phyloP scores from a whole-genome alignment of 495 filamentous ascomycete species.

The Opeltia flavorubescens region DNA sequence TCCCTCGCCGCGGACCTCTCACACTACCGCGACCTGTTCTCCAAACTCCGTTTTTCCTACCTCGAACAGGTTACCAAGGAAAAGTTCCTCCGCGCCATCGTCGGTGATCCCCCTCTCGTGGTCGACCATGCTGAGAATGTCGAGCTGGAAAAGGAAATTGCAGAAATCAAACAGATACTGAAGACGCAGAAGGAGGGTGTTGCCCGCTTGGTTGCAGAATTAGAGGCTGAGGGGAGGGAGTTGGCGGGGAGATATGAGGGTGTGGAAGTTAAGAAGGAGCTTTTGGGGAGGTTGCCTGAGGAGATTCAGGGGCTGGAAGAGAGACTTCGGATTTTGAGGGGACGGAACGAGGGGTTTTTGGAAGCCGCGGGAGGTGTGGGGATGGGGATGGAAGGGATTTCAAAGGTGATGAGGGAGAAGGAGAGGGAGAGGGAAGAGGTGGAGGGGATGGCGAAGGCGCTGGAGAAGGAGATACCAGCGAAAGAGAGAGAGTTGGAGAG shows the following conservation, averaged over 20 bases:
- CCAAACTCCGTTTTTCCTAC: constrained; percentile 89
- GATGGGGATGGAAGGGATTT: constrained; percentile 43
- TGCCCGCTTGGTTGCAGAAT: constrained; percentile 49
- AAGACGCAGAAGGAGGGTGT: constrained; percentile 71
- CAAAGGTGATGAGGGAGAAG: constrained; percentile 39
- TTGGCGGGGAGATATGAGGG: not conserved
- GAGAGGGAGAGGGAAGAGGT: constrained; percentile 50
- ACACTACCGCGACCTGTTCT: constrained; percentile 87
- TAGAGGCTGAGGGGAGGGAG: constrained; percentile 54
- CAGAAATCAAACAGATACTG: constrained; percentile 56
- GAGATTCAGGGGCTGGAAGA: constrained; percentile 49
- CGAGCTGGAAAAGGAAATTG: constrained; percentile 58
- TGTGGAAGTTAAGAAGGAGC: constrained; percentile 19
- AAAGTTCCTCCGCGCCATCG: constrained; percentile 90
- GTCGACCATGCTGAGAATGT: constrained; percentile 72
- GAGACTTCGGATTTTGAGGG: constrained; percentile 3
- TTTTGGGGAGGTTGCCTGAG: constrained; percentile 18
- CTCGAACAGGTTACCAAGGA: constrained; percentile 81
- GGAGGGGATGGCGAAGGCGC: constrained; percentile 50
- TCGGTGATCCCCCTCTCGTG: constrained; percentile 74
- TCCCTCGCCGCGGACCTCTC: constrained; percentile 71
- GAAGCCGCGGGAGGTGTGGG: constrained; percentile 21
- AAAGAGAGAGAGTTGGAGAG: constrained; percentile 60
- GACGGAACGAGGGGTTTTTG: constrained; percentile 3
- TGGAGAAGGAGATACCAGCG: constrained; percentile 51